A percentile compares a stretch with the other conserved stretches of the same genome.
Evolutionary conservation across 345 rosid genomes (phyloP).

Genomic region (Theobroma cacao): DNA sequence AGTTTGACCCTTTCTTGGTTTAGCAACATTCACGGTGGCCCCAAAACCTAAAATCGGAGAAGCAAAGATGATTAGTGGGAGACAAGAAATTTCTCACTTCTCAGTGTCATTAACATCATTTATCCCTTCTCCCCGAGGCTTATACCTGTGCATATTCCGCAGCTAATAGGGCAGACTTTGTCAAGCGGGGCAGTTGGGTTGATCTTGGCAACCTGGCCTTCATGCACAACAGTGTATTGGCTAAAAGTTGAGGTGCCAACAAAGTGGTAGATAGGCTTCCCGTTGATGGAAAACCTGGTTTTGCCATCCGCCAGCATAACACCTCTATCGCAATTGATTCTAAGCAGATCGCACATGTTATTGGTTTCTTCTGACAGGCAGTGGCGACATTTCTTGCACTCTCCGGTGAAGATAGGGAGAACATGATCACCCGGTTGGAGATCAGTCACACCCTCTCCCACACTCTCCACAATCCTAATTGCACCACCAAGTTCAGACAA

Average conservation of each 20-base stretch:
- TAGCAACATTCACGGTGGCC: conserved; percentile 76
- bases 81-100: not conserved
- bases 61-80: not conserved
- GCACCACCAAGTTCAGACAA: not conserved
- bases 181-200: conserved; percentile 77
- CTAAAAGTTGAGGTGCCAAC: conserved; percentile 81
- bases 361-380: conserved; percentile 65
- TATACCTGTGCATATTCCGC: conserved; percentile 74
- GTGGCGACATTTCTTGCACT: conserved; percentile 67
- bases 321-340: conserved; percentile 73
- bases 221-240: conserved; percentile 76
- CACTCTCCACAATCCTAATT: conserved; percentile 77
- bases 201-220: conserved; percentile 69
- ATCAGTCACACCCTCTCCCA: conserved; percentile 80
- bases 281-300: conserved; percentile 64
- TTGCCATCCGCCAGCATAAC: conserved; percentile 67
- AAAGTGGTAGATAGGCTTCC: conserved; percentile 72
- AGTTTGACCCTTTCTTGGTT: conserved; percentile 59
- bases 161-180: conserved; percentile 66
- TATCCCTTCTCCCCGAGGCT: not conserved
- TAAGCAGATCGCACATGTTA: conserved; percentile 81
- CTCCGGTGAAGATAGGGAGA: conserved; percentile 78
- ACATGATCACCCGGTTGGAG: conserved; percentile 71
- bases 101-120: not conserved
- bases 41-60: conserved; percentile 43